phyloP scores from a whole-genome alignment of 2,329 filamentous ascomycete genomes.

The Trichophyton verrucosum region DNA sequence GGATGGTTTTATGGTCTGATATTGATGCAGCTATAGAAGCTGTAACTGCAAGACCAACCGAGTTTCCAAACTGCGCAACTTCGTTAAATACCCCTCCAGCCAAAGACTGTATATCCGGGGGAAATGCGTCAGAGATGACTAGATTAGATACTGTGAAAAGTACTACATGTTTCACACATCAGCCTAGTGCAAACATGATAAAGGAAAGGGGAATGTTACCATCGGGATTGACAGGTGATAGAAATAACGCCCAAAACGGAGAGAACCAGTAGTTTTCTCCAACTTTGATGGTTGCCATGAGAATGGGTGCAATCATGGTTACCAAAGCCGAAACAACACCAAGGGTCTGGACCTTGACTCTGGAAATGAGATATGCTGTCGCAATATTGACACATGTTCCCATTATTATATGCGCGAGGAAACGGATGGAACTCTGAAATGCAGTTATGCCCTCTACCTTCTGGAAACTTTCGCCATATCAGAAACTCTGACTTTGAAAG shows the following conservation, averaged over 20 bases:
- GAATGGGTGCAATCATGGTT: constrained; percentile 10
- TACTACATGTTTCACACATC: neutral
- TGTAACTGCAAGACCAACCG: constrained; percentile 41
- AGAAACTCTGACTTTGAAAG: neutral
- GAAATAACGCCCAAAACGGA: constrained; percentile 9
- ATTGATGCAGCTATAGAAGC: constrained; percentile 31
- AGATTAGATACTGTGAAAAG: constrained; percentile 41
- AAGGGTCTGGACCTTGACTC: constrained; percentile 10
- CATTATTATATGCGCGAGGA: constrained; percentile 38
- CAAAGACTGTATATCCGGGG: constrained; percentile 44
- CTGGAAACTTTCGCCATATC: constrained; percentile 34
- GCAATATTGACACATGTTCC: constrained; percentile 8
- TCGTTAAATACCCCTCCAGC: constrained; percentile 53
- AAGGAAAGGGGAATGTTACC: neutral
- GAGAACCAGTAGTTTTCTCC: constrained; percentile 10
- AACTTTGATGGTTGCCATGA: constrained; percentile 12
- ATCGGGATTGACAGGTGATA: constrained; percentile 13
- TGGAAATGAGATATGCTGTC: constrained; percentile 11
- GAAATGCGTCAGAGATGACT: constrained; percentile 43
- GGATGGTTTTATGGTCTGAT: constrained; percentile 5
- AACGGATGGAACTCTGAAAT: constrained; percentile 35
- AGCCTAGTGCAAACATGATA: neutral
- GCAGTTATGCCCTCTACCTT: constrained; percentile 37
- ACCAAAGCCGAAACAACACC: constrained; percentile 11
- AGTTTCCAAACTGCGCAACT: constrained; percentile 43